These are phyloP conservation scores for Nitzschia sp. DNA, from an alignment of 108 stramenopile genomes.

Conservation along the genomic window DNA sequence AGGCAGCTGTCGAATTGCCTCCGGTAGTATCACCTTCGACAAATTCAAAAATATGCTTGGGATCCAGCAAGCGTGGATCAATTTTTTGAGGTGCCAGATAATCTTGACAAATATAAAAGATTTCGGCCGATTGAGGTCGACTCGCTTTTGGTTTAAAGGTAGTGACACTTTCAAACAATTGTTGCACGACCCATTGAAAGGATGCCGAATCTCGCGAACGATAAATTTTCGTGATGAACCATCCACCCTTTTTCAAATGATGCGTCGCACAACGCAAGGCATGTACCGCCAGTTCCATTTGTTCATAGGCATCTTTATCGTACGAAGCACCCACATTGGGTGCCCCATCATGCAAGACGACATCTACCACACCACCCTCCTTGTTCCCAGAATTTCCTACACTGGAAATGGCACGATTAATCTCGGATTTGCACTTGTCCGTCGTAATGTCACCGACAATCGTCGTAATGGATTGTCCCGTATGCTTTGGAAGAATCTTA, in stretches of 20 bases:
- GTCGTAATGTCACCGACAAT: conserved; percentile 98
- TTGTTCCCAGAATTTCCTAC: neutral
- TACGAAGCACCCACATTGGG: conserved; percentile 99
- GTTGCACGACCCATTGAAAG: conserved; percentile 95
- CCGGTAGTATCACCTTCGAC: conserved; percentile 82
- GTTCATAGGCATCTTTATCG: conserved; percentile 96
- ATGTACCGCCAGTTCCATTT: conserved; percentile 95
- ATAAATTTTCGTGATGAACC: conserved; percentile 98
- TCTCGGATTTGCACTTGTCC: conserved; percentile 88
- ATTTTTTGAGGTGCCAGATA: conserved; percentile 93
- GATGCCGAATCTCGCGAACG: conserved; percentile 95
- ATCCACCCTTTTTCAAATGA: conserved; percentile 86
- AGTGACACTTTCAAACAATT: conserved; percentile 89
- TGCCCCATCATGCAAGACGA: conserved; percentile 99
- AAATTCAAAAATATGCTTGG: conserved; percentile 93
- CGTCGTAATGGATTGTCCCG: conserved; percentile 79
- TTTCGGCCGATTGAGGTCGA: conserved; percentile 95
- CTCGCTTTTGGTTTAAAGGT: conserved; percentile 95
- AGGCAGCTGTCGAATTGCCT: conserved; percentile 53
- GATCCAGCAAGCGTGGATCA: conserved; percentile 96
- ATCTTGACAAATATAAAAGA: conserved; percentile 93
- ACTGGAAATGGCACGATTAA: conserved; percentile 63
- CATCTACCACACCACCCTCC: conserved; percentile 68
- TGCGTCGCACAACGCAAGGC: conserved; percentile 96
- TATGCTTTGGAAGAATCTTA: conserved; percentile 30